Conservation (phyloP, 768 basidiomycete species). For the Podaxis carcinomalis region DNA sequence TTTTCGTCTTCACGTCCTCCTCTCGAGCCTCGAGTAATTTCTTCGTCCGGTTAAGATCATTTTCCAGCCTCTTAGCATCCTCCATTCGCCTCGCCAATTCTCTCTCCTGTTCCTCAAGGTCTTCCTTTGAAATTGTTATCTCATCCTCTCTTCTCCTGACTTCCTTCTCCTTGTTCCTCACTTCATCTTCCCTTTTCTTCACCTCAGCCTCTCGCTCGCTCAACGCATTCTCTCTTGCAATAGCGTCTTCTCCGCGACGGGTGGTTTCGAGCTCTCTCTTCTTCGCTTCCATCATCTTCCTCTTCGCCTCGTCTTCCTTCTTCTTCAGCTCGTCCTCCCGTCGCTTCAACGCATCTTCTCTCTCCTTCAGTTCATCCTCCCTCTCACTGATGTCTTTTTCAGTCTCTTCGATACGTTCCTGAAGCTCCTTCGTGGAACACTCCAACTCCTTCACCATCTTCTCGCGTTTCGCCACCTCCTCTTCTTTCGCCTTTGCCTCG, state of each 20-base stretch:
- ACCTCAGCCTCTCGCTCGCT: slow-evolving; percentile 5
- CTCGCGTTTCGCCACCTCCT: slow-evolving; percentile 1
- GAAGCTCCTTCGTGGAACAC: slow-evolving; percentile 1
- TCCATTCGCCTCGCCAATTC: slow-evolving; percentile 13
- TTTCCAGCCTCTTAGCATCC: slow-evolving; percentile 11
- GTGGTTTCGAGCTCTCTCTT: slow-evolving; percentile 9
- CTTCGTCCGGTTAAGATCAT: slow-evolving; percentile 14
- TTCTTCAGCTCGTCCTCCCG: slow-evolving; percentile 9
- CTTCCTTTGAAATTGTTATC: slow-evolving; percentile 7
- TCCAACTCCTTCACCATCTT: slow-evolving; percentile 4
- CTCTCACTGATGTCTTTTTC: background rate
- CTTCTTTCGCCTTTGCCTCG: slow-evolving; percentile 6
- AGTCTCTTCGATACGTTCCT: background rate
- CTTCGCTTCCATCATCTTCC: slow-evolving; percentile 4
- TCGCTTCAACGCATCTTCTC: background rate
- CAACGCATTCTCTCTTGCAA: background rate
- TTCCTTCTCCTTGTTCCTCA: slow-evolving; percentile 15
- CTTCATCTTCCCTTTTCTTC: slow-evolving; percentile 11
- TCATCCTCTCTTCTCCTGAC: slow-evolving; percentile 10
- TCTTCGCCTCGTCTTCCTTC: slow-evolving; percentile 9
- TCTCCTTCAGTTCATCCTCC: slow-evolving; percentile 4
- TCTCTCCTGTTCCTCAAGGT: slow-evolving; percentile 11
- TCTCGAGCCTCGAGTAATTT: slow-evolving; percentile 16
- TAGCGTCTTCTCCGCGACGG: slow-evolving; percentile 6
- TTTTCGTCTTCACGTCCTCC: slow-evolving; percentile 11